A percentile compares a stretch with the other conserved stretches of the same genome.
Evolutionary conservation across 768 basidiomycete species (phyloP).

Genomic region (Chiua virens): DNA sequence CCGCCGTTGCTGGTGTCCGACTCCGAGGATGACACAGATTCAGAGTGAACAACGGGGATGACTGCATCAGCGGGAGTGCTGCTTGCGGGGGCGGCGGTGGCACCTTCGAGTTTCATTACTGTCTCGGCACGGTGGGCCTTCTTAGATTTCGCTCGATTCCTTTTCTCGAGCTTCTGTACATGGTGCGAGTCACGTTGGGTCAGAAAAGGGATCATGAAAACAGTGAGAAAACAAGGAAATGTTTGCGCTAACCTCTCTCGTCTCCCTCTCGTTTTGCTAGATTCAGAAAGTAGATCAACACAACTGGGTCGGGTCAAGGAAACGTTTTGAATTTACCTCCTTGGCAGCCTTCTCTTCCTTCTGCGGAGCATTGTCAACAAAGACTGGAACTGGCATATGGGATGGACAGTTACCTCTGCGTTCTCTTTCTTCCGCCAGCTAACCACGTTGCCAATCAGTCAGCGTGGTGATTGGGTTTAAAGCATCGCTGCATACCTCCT

Average conservation of each 20-base stretch:
- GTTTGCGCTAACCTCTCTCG: constrained; percentile 40
- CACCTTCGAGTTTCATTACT: constrained; percentile 27
- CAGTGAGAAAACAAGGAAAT: neutral
- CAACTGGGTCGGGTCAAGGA: neutral
- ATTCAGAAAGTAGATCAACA: constrained; percentile 23
- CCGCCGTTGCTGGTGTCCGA: constrained; percentile 58
- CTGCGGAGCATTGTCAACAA: constrained; percentile 16
- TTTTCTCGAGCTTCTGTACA: constrained; percentile 52
- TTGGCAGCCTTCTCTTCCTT: constrained; percentile 57
- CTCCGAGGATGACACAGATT: constrained; percentile 53
- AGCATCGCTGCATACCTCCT: constrained; percentile 44
- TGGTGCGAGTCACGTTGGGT: no score
- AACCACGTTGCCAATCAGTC: constrained; percentile 3
- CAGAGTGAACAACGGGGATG: constrained; percentile 20
- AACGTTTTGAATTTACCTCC: constrained; percentile 42
- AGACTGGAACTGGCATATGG: neutral
- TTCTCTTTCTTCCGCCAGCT: constrained; percentile 58
- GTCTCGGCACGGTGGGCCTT: constrained; percentile 40
- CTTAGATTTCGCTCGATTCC: constrained; percentile 57
- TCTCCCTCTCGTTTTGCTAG: constrained; percentile 46
- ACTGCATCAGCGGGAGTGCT: constrained; percentile 13
- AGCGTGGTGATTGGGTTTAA: neutral
- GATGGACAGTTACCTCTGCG: constrained; percentile 49
- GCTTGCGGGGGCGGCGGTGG: constrained; percentile 8
- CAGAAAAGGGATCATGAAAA: neutral